Percentiles rank a stretch among this genome's conserved stretches.
phyloP scores from a whole-genome alignment of 2,329 filamentous ascomycete species.

The Dothistroma septosporum region DNA sequence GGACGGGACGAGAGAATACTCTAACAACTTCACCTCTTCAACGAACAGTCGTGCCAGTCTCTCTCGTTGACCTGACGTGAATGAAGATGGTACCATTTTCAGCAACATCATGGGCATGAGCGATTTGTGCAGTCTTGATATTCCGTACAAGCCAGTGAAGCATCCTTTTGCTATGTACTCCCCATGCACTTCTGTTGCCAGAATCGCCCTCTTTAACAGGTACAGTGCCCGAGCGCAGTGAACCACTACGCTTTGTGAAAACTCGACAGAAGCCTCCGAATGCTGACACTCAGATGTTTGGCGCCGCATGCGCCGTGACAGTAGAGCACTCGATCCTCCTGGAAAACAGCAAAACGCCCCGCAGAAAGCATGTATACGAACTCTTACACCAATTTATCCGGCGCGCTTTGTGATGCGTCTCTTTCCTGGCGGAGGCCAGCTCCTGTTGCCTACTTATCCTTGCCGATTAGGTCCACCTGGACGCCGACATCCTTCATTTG shows the following conservation, averaged over 20 bases:
- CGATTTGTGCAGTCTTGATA: background rate
- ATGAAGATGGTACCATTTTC: background rate
- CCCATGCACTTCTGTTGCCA: conserved; percentile 15
- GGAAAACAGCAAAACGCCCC: conserved; percentile 1
- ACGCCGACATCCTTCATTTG: conserved; percentile 30
- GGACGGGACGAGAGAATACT: too few relatives aligned
- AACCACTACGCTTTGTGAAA: conserved; percentile 2
- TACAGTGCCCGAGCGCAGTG: background rate
- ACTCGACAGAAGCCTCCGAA: conserved; percentile 1
- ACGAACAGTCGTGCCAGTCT: background rate
- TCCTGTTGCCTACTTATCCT: conserved; percentile 17
- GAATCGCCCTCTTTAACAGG: conserved; percentile 13
- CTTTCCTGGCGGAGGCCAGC: conserved; percentile 20
- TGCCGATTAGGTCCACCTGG: conserved; percentile 28
- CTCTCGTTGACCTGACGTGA: background rate
- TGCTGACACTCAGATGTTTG: conserved; percentile 1
- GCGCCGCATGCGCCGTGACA: background rate
- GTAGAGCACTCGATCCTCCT: conserved; percentile 1
- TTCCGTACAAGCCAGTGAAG: conserved; percentile 1
- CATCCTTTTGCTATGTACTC: background rate
- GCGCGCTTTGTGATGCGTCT: background rate
- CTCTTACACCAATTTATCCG: background rate
- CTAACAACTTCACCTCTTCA: too few relatives aligned
- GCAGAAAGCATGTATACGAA: conserved; percentile 2
- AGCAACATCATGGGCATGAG: background rate